Evolutionary conservation across 371 early-diverging fungal species (phyloP).

Genomic region (Mortierella sp.): DNA sequence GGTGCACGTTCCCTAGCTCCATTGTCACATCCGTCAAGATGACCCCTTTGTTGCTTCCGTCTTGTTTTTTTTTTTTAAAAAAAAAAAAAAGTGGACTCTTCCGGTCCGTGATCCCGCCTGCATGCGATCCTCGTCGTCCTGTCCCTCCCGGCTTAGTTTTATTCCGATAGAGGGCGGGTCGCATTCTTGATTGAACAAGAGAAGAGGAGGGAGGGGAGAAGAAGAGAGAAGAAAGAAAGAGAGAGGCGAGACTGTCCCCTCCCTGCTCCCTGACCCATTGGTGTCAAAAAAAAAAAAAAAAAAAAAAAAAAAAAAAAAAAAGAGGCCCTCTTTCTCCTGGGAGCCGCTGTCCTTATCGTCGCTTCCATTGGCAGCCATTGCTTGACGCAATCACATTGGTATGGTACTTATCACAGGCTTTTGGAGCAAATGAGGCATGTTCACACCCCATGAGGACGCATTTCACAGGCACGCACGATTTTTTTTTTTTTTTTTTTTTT

Average conservation of each 20-base stretch:
- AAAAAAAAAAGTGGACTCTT: neutral
- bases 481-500: no score
- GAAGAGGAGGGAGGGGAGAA: neutral
- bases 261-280: no score
- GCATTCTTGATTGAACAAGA: neutral
- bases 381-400: constrained; percentile 42
- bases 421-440: no score
- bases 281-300: no score
- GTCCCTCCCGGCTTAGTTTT: constrained; percentile 2
- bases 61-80: neutral
- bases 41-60: constrained; percentile 3
- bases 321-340: neutral
- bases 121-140: no score
- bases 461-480: no score
- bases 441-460: no score
- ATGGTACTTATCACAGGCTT: constrained; percentile 7
- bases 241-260: no score
- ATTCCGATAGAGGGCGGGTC: constrained; percentile 2
- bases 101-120: no score
- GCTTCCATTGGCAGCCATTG: constrained; percentile 1
- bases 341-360: neutral
- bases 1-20: no score
- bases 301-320: no score
- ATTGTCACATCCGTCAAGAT: no score
- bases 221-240: neutral